Evolutionary conservation across 2,329 filamentous ascomycete genomes (phyloP).

Genomic region (Exophiala bonariae): DNA sequence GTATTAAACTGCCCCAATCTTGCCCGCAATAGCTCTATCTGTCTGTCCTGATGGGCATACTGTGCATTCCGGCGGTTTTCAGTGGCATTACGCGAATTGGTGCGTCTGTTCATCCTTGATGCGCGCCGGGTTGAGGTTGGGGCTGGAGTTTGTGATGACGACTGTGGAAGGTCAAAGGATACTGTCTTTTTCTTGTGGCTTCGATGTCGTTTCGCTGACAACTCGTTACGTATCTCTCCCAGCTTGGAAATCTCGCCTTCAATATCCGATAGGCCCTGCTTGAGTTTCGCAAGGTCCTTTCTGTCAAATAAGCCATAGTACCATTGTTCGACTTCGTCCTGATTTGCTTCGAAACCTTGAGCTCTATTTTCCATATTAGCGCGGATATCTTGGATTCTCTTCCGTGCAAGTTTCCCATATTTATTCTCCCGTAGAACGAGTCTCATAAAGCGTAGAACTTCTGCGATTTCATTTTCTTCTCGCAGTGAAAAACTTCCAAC

Average conservation of each 20-base stretch:
- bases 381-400: slow-evolving; percentile 18
- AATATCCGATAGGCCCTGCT: slow-evolving; percentile 9
- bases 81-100: background rate
- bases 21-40: too few species aligned
- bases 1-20: too few species aligned
- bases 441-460: slow-evolving; percentile 16
- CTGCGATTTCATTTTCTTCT: slow-evolving; percentile 19
- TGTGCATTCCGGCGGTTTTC: too few species aligned
- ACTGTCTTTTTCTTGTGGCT: too few species aligned
- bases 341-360: background rate
- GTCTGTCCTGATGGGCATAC: too few species aligned
- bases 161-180: too few species aligned
- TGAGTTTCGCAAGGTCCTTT: slow-evolving; percentile 4
- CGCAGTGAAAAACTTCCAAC: slow-evolving; percentile 7
- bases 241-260: slow-evolving; percentile 5
- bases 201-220: slow-evolving; percentile 1
- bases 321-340: slow-evolving; percentile 4
- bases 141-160: too few species aligned
- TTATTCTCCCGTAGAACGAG: slow-evolving; percentile 16
- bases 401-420: slow-evolving; percentile 13
- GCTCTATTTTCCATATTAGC: slow-evolving; percentile 21
- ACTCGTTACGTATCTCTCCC: slow-evolving; percentile 4
- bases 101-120: background rate
- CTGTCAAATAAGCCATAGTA: slow-evolving; percentile 4
- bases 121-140: too few species aligned